Base-by-base conservation (phyloP, 768 basidiomycete species). In the Rhodotorula babjevae region DNA sequence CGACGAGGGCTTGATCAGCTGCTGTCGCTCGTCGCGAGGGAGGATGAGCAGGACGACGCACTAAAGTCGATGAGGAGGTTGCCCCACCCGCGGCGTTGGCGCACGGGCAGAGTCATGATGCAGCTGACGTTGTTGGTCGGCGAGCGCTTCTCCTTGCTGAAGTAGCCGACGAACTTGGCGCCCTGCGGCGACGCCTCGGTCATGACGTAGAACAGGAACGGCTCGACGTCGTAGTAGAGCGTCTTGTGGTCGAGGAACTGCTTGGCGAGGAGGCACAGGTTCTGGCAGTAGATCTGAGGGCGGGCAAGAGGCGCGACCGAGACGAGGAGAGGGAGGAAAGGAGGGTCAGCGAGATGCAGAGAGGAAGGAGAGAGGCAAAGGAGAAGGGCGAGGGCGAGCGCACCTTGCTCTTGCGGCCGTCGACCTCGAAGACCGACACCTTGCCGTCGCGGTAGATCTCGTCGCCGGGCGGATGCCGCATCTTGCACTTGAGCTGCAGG, bases 211-310 rank as follows among this genome's bases (percentile, higher is more conserved):
- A 99, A 99, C 59, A 99, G 83, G 82, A 99, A 99, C 0, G 96
- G 96, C 82, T 99, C 96, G 75, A 98, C 95, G 82, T 98, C 95
- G 83, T 98, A 97, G 82, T 97, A 97, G 62, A 98, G 87, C 27
- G 94, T 97, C 81, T 98, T 98, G 84, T 96, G 93, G 81, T 97
- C 93, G 76, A 98, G 86, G 82, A 98, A 98, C 94, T 97, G 97
- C 82, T 96, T 97, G 69, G 95, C 95, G 52, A 98, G 85, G 71
- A 98, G 84, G 81, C 95, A 98, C 40, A 99, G 86, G 81, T 99
- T 98, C 80, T 99, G 96, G 81, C 96, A 98, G 81, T 97, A 99
- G 79, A 98, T 98, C 91, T 92, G 79, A 25, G 62, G 33, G 23
- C 23, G 31, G 46, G 44, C n/a, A 16, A 15, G 40, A 47, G 27